Evolutionary conservation across 352 stramenopile species (phyloP).

Genomic region (Nothophytophthora sp.): DNA sequence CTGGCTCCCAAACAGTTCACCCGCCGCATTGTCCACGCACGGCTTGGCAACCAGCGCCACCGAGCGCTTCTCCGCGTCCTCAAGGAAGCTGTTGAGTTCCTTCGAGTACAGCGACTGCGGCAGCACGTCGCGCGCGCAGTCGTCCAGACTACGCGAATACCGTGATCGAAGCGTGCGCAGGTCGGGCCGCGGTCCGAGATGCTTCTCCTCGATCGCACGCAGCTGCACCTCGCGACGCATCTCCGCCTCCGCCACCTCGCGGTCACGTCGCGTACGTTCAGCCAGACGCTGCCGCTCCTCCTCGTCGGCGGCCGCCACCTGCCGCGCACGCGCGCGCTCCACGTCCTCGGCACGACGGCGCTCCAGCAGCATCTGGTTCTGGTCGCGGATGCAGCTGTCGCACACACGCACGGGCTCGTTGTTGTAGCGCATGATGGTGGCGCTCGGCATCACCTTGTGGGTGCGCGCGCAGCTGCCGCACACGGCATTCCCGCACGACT

Average conservation of each 20-base stretch:
- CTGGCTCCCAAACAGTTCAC: conserved; percentile 24
- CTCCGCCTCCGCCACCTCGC: conserved; percentile 45
- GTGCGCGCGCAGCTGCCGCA: conserved; percentile 74
- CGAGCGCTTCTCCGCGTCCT: conserved; percentile 62
- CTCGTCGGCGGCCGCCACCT: conserved; percentile 70
- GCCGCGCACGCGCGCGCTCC: conserved; percentile 67
- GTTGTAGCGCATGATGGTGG: conserved; percentile 66
- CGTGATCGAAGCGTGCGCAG: conserved; percentile 35
- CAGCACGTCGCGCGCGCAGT: conserved; percentile 30
- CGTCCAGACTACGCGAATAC: conserved; percentile 52
- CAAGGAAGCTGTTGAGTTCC: conserved; percentile 51
- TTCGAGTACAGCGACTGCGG: conserved; percentile 38
- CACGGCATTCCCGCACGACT: conserved; percentile 82
- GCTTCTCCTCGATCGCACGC: conserved; percentile 53
- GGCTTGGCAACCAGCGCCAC: conserved; percentile 42
- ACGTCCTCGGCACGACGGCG: conserved; percentile 68
- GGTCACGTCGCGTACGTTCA: conserved; percentile 49
- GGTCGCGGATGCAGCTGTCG: conserved; percentile 73
- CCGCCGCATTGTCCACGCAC: conserved; percentile 5
- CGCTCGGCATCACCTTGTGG: conserved; percentile 74
- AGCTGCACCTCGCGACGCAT: conserved; percentile 45
- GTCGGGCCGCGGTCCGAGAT: conserved; percentile 58
- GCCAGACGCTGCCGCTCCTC: conserved; percentile 58
- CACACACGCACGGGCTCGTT: conserved; percentile 85
- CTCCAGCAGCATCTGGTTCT: conserved; percentile 77